Percentiles rank a stretch among this genome's conserved stretches.
phyloP scores from a whole-genome alignment of 2,329 filamentous ascomycete species.

The Cladosporium sphaerospermum region DNA sequence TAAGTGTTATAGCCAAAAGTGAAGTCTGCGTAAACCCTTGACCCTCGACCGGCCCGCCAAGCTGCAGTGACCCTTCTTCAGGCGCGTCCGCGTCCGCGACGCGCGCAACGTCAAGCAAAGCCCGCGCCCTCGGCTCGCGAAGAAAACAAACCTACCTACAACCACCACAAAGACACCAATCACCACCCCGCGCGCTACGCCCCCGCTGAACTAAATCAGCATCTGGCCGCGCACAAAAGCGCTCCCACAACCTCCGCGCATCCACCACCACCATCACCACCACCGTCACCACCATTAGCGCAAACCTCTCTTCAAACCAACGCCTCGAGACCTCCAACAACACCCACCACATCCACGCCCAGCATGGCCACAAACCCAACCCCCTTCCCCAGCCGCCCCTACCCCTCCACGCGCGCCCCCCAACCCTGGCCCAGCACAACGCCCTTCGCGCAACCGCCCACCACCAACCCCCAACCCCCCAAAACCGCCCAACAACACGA shows the following conservation, averaged over 20 bases:
- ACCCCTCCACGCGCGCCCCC: slow-evolving; percentile 38
- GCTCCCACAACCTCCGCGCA: not conserved
- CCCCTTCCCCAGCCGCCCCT: slow-evolving; percentile 51
- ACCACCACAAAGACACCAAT: too few relatives aligned
- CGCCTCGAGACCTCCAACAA: slow-evolving; percentile 3
- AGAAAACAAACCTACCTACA: too few relatives aligned
- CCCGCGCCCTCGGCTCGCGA: too few relatives aligned
- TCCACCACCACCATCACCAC: not conserved
- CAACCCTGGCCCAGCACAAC: slow-evolving; percentile 27
- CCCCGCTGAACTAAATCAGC: too few relatives aligned
- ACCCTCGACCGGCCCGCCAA: too few relatives aligned
- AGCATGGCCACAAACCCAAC: slow-evolving; percentile 45
- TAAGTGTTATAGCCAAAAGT: too few relatives aligned
- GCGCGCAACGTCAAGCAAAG: too few relatives aligned
- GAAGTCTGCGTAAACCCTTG: too few relatives aligned
- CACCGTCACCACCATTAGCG: not conserved
- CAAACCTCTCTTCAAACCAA: not conserved
- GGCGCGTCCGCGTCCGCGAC: too few relatives aligned
- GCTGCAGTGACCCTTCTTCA: too few relatives aligned
- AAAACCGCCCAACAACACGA: slow-evolving; percentile 35
- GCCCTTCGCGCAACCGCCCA: slow-evolving; percentile 26
- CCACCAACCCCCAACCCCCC: slow-evolving; percentile 18
- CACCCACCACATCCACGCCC: slow-evolving; percentile 10
- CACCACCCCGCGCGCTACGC: too few relatives aligned
- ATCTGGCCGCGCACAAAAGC: too few relatives aligned